Evolutionary conservation across 495 filamentous ascomycete species (phyloP).

Genomic region (Hypoxylon perforatum): DNA sequence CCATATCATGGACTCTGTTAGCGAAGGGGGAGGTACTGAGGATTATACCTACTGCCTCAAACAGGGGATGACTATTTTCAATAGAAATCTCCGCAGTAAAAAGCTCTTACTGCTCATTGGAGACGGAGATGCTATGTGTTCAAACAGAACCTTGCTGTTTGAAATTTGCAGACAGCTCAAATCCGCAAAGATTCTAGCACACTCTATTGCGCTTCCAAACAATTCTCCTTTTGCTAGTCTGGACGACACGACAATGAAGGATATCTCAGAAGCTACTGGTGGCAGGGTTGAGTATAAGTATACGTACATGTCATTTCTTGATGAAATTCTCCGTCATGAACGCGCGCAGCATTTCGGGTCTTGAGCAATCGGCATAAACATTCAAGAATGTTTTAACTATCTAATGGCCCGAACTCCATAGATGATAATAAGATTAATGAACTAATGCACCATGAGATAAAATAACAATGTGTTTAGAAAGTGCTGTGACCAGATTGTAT

Average conservation of each 20-base stretch:
- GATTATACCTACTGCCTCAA: constrained; percentile 18
- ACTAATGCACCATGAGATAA: too few relatives aligned
- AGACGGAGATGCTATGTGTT: constrained; percentile 10
- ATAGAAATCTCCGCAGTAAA: not conserved
- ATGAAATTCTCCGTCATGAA: constrained; percentile 13
- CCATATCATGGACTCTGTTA: constrained; percentile 9
- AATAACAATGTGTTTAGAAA: too few relatives aligned
- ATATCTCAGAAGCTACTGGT: constrained; percentile 10
- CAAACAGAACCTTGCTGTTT: not conserved
- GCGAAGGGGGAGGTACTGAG: not conserved
- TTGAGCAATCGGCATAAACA: too few relatives aligned
- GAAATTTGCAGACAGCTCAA: not conserved
- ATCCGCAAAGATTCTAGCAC: not conserved
- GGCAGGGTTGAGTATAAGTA: constrained; percentile 6
- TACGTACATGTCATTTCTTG: constrained; percentile 11
- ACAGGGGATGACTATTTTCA: not conserved
- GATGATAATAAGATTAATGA: too few relatives aligned
- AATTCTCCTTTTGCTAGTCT: too few relatives aligned
- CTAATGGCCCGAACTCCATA: too few relatives aligned
- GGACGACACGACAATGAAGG: not conserved
- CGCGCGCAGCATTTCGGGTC: constrained; percentile 4
- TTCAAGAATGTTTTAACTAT: too few relatives aligned
- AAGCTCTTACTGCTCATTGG: constrained; percentile 15
- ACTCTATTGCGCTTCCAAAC: constrained; percentile 7
- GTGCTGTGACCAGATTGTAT: too few relatives aligned